These are phyloP conservation scores for Pneumocystis sp. DNA, from an alignment of 1,139 yeast genomes.

Conservation along the genomic window DNA sequence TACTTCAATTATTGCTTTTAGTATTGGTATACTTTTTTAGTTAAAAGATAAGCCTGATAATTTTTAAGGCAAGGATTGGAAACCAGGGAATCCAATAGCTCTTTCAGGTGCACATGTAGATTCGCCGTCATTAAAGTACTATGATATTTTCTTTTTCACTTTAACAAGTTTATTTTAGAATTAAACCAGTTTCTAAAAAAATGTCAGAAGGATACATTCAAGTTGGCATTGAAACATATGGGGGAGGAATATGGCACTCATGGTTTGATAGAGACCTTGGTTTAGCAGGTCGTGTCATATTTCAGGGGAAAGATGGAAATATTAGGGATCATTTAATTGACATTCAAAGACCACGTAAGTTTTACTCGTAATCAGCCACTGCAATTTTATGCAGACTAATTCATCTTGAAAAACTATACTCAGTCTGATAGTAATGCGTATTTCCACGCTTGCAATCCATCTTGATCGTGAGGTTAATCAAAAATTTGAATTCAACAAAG, in stretches of 20 bases:
- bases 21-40: conserved; percentile 26
- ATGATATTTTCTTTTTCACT: neutral
- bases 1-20: conserved; percentile 77
- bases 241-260: conserved; percentile 77
- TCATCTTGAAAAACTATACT: neutral
- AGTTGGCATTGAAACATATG: conserved; percentile 86
- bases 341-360: conserved; percentile 48
- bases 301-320: conserved; percentile 31
- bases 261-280: conserved; percentile 87
- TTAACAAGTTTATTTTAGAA: conserved; percentile 27
- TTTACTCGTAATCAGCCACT: neutral
- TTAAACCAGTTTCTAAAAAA: conserved; percentile 76
- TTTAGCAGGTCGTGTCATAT: conserved; percentile 81
- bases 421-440: conserved; percentile 40
- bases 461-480: conserved; percentile 60
- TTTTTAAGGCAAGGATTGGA: conserved; percentile 43
- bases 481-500: conserved; percentile 81
- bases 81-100: conserved; percentile 71
- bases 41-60: neutral
- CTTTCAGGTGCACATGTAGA: conserved; percentile 93
- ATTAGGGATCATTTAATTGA: conserved; percentile 57
- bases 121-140: conserved; percentile 54
- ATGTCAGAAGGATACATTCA: conserved; percentile 62
- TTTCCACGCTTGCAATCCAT: conserved; percentile 92
- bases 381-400: neutral